phyloP scores from a whole-genome alignment of 1,139 yeast genomes.

The Saccharomyces pastorianus region DNA sequence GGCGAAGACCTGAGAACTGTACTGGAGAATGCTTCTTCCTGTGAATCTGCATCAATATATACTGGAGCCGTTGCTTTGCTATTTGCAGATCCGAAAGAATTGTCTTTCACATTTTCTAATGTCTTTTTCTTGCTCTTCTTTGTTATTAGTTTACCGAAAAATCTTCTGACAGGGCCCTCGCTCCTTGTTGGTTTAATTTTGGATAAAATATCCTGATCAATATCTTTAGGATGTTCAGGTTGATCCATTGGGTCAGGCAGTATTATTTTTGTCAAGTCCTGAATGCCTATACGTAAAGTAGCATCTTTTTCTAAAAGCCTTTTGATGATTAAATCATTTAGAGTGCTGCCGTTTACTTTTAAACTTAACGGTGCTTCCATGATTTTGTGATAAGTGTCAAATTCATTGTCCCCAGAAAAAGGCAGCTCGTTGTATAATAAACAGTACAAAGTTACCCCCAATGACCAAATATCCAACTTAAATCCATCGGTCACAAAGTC shows the following conservation, averaged over 20 bases:
- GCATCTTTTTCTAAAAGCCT: slow-evolving; percentile 17
- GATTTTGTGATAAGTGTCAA: slow-evolving; percentile 33
- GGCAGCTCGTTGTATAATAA: slow-evolving; percentile 52
- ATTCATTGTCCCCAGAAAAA: slow-evolving; percentile 57
- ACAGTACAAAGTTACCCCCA: slow-evolving; percentile 56
- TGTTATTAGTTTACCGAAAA: slow-evolving; percentile 5
- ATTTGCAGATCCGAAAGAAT: background rate
- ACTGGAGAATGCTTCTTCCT: background rate
- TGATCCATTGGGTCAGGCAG: background rate
- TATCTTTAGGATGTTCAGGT: too few species aligned
- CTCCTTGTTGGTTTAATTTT: background rate
- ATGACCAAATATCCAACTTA: slow-evolving; percentile 57
- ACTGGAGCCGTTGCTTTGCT: background rate
- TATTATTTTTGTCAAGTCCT: slow-evolving; percentile 6
- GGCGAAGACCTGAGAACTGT: background rate
- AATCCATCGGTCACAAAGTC: slow-evolving; percentile 35
- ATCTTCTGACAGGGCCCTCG: slow-evolving; percentile 4
- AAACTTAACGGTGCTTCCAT: slow-evolving; percentile 8
- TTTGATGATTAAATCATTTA: slow-evolving; percentile 13
- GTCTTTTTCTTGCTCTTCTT: background rate
- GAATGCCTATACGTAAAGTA: slow-evolving; percentile 12
- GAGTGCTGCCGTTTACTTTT: slow-evolving; percentile 6
- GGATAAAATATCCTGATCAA: background rate
- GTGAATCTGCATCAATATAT: background rate
- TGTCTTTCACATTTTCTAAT: background rate